phyloP scores from a whole-genome alignment of 371 early-diverging fungal genomes.

The Mortierella polycephala region DNA sequence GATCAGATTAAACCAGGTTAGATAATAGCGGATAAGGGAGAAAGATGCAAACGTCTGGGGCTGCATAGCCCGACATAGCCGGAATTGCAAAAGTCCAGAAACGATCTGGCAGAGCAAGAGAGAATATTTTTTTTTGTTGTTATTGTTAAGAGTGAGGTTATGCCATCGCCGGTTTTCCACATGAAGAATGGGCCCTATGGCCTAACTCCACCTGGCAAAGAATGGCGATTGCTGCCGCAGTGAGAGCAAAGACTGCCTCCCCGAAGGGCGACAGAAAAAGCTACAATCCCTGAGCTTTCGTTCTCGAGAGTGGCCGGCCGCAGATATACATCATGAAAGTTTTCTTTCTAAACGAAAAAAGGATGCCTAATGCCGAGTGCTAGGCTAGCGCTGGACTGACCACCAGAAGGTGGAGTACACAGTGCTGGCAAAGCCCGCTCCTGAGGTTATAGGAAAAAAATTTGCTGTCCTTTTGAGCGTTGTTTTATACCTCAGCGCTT shows the following conservation, averaged over 20 bases:
- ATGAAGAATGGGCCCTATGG: conserved; percentile 54
- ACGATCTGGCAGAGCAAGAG: neutral
- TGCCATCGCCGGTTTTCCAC: conserved; percentile 56
- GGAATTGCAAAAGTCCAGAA: too few relatives aligned
- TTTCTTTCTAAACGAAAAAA: conserved; percentile 23
- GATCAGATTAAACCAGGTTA: too few relatives aligned
- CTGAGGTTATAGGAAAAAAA: conserved; percentile 10
- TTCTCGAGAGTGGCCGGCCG: conserved; percentile 55
- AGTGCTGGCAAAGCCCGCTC: conserved; percentile 39
- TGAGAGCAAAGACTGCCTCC: conserved; percentile 20
- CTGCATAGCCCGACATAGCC: too few relatives aligned
- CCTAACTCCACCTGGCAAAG: conserved; percentile 57
- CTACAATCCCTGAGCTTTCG: conserved; percentile 50
- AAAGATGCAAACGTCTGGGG: too few relatives aligned
- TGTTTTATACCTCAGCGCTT: too few relatives aligned
- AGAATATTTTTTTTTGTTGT: conserved; percentile 4
- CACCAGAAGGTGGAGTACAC: conserved; percentile 26
- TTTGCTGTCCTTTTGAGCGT: too few relatives aligned
- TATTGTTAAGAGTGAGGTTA: conserved; percentile 9
- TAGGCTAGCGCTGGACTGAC: conserved; percentile 36
- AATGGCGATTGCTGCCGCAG: conserved; percentile 46
- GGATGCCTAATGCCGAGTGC: conserved; percentile 56
- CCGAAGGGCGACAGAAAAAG: neutral
- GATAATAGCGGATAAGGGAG: too few relatives aligned
- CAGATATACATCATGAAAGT: conserved; percentile 53